Base-by-base conservation (phyloP, 495 filamentous ascomycete species). In the Penicillium pulvis region DNA sequence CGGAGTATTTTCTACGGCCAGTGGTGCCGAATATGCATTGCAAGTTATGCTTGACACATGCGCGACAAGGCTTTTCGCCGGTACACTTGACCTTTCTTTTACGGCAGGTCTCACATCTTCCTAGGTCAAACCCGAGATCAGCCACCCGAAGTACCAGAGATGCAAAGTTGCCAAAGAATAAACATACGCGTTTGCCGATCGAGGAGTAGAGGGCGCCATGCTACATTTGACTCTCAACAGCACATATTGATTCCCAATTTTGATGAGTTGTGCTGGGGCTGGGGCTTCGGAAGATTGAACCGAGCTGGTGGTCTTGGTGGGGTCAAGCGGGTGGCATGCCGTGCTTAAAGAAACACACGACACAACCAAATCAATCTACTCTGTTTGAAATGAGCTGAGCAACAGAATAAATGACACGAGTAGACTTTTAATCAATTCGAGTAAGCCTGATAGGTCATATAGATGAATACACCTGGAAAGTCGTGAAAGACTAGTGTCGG, bases 21-120 rank as follows among this genome's bases (percentile, higher is more conserved):
- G 59, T 39, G 39, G 57, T 43, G 0, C 56, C 62, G 45, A 62
- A 64, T 3, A 24, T 53, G 39, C 65, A 67, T 35, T 64, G 56
- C 61, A 61, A 64, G 16, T 61, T 57, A 44, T 67, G 65, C 35
- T 64, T 64, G 12, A 50, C n/a, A 39, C 65, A 67, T 36, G 48
- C 55, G 12, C 65, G 61, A 52, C 65, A 67, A 10, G 65, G 65
- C 46, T 62, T 59, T 0, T 62, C 61, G 17, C 65, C 65, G 24
- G 61, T 62, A 20, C 58, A 67, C 44, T 62, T 67, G 3, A 67
- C 65, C 26, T 67, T 67, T 33, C 65, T 58, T 30, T 53, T 57
- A 4, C 65, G 65, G 14, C 65, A 67, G 31, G 62, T 57, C 36
- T 67, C 65, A 28, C 65, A 67, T 54, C 65, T 67, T 28, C 28